Evolutionary conservation across 306 rosid species (phyloP), one percentile per base, ranked within the genome.

Genomic region (Bauhinia variegata): DNA sequence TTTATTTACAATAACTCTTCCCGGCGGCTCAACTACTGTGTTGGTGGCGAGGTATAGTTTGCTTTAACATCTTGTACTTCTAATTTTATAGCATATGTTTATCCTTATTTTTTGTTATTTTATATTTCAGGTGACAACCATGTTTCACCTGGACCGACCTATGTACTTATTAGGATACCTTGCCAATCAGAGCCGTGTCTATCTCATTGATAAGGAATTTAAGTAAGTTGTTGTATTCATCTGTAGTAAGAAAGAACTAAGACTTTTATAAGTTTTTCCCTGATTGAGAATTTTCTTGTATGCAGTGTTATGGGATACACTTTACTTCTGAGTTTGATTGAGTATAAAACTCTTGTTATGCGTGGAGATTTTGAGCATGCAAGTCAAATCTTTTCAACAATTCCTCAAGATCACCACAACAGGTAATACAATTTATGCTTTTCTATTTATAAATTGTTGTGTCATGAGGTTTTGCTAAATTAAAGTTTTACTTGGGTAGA

Each of bases 131-230:
- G 88, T 86, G 33, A 86, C 91, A 46, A 86, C 91, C 46, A 86
- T 86, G 88, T 86, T 83, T 62, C 91, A 86, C 69, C 75, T 83
- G 73, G 86, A 86, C 73, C 86, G 88, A 32, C 91, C 88, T n/a
- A 86, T 86, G 91, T 86, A 86, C 67, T 78, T 86, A 82, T 80
- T 83, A 47, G 91, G 91, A 5, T 86, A 86, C 73, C 91, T 86
- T 65, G 88, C 91, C 39, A 75, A 62, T 52, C 91, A 86, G 65
- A 86, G 91, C 58, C 76, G 86, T 73, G 88, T 86, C 48, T 86
- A 72, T 73, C 74, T 86, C 37, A 86, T 86, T 12, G 91, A 86
- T 79, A 83, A 86, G 73, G 91, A 86, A 72, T 86, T 86, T 80
- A 86, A 86, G 91, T 86, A 71, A 60, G 88, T 70, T 56, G 19